These are phyloP conservation scores for Withania somnifera DNA, from an alignment of 305 asterid genomes.

Conservation along the genomic window DNA sequence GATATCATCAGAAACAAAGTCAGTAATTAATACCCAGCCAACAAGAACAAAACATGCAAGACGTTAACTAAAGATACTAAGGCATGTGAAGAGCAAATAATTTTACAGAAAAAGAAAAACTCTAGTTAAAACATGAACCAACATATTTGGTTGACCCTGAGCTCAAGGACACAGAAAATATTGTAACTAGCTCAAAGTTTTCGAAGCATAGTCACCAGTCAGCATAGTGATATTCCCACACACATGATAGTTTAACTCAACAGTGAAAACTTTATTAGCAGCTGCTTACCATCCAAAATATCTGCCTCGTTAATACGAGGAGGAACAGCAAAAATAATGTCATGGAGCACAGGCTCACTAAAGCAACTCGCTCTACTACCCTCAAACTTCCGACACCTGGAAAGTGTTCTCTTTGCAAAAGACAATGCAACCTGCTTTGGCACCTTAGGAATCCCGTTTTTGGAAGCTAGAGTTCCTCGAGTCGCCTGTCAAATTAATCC, in stretches of 20 bases:
- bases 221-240: not conserved
- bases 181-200: not conserved
- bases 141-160: not conserved
- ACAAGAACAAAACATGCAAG: not conserved
- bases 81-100: not conserved
- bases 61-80: not conserved
- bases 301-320: conserved; percentile 49
- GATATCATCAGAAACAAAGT: not conserved
- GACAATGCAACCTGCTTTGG: conserved; percentile 68
- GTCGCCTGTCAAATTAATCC: conserved; percentile 66
- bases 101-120: not conserved
- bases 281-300: conserved; percentile 31
- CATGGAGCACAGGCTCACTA: conserved; percentile 58
- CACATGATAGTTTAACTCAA: not conserved
- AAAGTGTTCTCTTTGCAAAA: conserved; percentile 72
- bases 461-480: conserved; percentile 64
- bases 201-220: not conserved
- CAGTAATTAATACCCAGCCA: not conserved
- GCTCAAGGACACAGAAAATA: not conserved
- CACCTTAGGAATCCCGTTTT: conserved; percentile 72
- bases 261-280: conserved; percentile 15
- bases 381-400: conserved; percentile 64
- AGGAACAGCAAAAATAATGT: conserved; percentile 65
- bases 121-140: not conserved
- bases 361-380: conserved; percentile 73